Evolutionary conservation across 441 rosid species (phyloP).

Genomic region (Erysimum pusillum): DNA sequence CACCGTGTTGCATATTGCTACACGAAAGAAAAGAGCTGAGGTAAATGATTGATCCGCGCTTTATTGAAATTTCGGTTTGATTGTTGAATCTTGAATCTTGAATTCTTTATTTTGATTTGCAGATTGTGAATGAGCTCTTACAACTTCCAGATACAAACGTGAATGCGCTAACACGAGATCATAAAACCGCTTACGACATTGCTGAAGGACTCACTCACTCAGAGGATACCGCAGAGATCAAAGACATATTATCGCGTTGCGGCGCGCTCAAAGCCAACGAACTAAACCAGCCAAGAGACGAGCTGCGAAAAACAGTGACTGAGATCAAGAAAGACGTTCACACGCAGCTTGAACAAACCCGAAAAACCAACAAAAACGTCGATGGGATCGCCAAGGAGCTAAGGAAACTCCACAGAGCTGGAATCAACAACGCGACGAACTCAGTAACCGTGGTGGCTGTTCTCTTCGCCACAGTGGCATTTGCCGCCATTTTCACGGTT

Average conservation of each 20-base stretch:
- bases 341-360: conserved; percentile 85
- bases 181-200: conserved; percentile 84
- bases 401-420: conserved; percentile 77
- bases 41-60: conserved; percentile 48
- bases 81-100: neutral
- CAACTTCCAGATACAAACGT: conserved; percentile 73
- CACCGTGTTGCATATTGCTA: conserved; percentile 84
- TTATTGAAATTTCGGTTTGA: neutral
- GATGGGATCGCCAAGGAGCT: conserved; percentile 83
- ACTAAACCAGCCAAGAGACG: conserved; percentile 82
- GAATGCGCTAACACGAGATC: conserved; percentile 80
- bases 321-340: conserved; percentile 84
- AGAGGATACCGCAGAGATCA: conserved; percentile 71
- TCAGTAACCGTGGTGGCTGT: conserved; percentile 92
- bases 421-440: conserved; percentile 92
- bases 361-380: conserved; percentile 81
- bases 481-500: conserved; percentile 82
- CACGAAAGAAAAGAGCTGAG: conserved; percentile 83
- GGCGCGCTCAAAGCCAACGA: conserved; percentile 84
- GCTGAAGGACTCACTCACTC: conserved; percentile 83
- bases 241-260: conserved; percentile 60
- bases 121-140: conserved; percentile 80
- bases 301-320: conserved; percentile 75
- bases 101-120: conserved; percentile 35
- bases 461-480: conserved; percentile 93